These are phyloP conservation scores for Solanum hybrid DNA, from an alignment of 305 asterid species.

Conservation along the genomic window DNA sequence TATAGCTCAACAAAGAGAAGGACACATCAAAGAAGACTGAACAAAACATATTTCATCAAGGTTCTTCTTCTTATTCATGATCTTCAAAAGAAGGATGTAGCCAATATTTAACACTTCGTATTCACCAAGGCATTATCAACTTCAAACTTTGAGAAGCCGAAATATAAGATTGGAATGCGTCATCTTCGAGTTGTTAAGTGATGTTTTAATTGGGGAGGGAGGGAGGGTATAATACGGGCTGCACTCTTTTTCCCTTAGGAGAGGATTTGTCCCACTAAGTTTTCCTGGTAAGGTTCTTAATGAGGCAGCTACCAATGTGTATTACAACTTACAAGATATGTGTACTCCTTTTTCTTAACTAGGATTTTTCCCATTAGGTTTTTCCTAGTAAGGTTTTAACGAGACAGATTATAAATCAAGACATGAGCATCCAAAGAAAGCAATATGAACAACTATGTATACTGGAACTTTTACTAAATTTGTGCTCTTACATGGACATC, in stretches of 20 bases:
- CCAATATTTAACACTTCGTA: not conserved
- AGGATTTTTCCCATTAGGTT: not conserved
- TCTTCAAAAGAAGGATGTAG: not conserved
- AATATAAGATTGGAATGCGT: not conserved
- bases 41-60: not conserved
- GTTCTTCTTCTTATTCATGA: not conserved
- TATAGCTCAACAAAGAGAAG: not conserved
- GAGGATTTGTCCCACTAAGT: not conserved
- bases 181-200: not conserved
- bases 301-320: not conserved
- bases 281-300: not conserved
- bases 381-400: not conserved
- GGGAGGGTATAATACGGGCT: not conserved
- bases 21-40: not conserved
- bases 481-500: not conserved
- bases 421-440: not conserved
- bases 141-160: not conserved
- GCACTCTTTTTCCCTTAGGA: not conserved
- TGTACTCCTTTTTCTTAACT: not conserved
- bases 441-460: not conserved
- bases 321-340: not conserved
- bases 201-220: not conserved
- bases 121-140: not conserved
- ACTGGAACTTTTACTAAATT: not conserved
- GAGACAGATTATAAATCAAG: not conserved